These are phyloP conservation scores for Ceratopteris richardii DNA, from an alignment of 75 land plant genomes.

Conservation along the genomic window DNA sequence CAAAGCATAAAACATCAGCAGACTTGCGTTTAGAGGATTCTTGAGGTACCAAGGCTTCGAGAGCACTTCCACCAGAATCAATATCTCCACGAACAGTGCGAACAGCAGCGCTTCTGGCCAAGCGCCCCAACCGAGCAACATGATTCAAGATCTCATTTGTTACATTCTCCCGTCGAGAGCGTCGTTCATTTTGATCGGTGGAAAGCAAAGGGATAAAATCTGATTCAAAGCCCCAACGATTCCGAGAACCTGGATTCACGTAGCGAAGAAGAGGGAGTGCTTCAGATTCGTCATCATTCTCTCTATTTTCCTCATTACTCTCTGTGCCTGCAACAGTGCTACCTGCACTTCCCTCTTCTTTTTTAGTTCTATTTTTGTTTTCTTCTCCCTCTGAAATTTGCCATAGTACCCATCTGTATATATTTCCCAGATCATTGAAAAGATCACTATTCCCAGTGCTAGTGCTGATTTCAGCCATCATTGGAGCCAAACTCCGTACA, in stretches of 20 bases:
- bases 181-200: constrained; percentile 43
- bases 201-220: constrained; percentile 63
- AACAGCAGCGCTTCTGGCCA: constrained; percentile 52
- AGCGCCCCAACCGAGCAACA: constrained; percentile 55
- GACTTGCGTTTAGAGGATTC: constrained; percentile 60
- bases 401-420: constrained; percentile 75
- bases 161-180: constrained; percentile 47
- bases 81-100: constrained; percentile 20
- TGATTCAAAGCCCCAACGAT: constrained; percentile 54
- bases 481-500: constrained; percentile 54
- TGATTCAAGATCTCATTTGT: constrained; percentile 45
- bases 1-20: constrained; percentile 54
- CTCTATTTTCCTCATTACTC: constrained; percentile 34
- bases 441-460: constrained; percentile 58
- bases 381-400: constrained; percentile 60
- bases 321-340: constrained; percentile 18
- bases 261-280: constrained; percentile 41
- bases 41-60: constrained; percentile 33
- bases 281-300: constrained; percentile 50
- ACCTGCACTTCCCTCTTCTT: constrained; percentile 39
- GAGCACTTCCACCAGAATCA: constrained; percentile 33
- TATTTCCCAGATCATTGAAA: constrained; percentile 60
- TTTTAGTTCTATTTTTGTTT: constrained; percentile 50
- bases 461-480: constrained; percentile 67
- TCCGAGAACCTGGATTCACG: constrained; percentile 62